Evolutionary conservation across 257 asterid species (phyloP), one percentile per base, ranked within the genome.

Genomic region (Capsicum chinense): DNA sequence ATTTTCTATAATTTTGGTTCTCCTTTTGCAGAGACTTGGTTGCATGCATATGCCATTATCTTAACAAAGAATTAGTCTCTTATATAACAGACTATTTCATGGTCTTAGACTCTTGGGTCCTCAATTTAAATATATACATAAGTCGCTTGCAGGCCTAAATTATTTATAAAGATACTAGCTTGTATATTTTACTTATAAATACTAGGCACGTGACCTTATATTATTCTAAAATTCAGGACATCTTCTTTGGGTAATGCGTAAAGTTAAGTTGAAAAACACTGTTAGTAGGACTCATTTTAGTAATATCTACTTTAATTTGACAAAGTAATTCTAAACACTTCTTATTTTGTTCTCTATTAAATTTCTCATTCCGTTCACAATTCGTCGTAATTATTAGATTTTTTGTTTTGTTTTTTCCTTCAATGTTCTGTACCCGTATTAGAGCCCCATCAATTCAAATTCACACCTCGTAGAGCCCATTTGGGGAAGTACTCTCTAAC

Each of bases 71-170:
- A 26, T 26, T 26, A 64, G 63, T 13, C 3, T 21, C n/a, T 19
- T 11, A 6, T 50, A 14, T 21, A 76, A 76, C 1, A 76, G 81
- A 76, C 48, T 76, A 52, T 52, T 76, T 76, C 63, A 6, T 52
- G 26, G 48, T 26, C 47, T 76, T 52, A 76, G 48, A 21, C 14
- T 26, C 47, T 76, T 52, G 52, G 48, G 47, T 26, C 42, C 21
- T 50, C 81, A 26, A 26, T 50, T 52, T 76, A 47, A 76, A 21
- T 52, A 52, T 50, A 13, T 50, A 12, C 21, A 17, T 42, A 9
- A 57, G 17, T 73, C 59, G 47, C 56, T 64, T 74, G 87, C 87
- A 87, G 87, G 85, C 87, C 85, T 52, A 62, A 37, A 19, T 79
- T 79, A 63, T 80, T 66, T 70, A 73, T 73, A 62, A 39, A 63